These are phyloP conservation scores for Fistulina hepatica DNA, from an alignment of 1,284 basidiomycete genomes.

Conservation along the genomic window DNA sequence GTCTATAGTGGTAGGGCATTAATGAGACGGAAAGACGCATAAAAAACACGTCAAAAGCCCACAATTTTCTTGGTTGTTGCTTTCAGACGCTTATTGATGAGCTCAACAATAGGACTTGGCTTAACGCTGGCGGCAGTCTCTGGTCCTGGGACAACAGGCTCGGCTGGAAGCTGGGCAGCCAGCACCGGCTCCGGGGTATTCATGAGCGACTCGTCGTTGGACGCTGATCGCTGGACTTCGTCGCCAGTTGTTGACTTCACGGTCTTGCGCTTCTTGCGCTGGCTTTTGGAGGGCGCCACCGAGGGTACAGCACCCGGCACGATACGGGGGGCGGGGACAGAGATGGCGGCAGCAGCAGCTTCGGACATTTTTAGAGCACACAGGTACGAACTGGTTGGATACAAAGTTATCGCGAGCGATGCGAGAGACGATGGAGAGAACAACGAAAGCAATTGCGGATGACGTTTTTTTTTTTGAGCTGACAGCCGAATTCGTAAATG, in stretches of 20 bases:
- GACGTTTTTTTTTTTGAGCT: too few relatives aligned
- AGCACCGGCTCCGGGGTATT: conserved; percentile 33
- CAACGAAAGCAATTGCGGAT: too few relatives aligned
- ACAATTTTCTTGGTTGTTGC: conserved; percentile 77
- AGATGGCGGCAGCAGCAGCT: conserved; percentile 10
- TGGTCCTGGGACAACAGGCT: conserved; percentile 34
- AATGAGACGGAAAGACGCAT: conserved; percentile 4
- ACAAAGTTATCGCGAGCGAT: too few relatives aligned
- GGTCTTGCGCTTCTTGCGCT: conserved; percentile 61
- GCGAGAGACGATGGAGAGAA: too few relatives aligned
- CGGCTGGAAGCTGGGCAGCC: conserved; percentile 31
- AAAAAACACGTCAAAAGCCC: conserved; percentile 24
- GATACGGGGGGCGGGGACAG: conserved; percentile 38
- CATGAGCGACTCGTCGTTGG: conserved; percentile 11
- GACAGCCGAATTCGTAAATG: too few relatives aligned
- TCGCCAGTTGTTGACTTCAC: too few relatives aligned
- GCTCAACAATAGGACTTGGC: conserved; percentile 60
- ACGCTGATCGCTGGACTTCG: conserved; percentile 31
- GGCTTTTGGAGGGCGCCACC: conserved; percentile 41
- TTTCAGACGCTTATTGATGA: conserved; percentile 68
- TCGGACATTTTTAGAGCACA: conserved; percentile 35
- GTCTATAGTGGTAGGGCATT: conserved; percentile 33
- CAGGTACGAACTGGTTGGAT: too few relatives aligned
- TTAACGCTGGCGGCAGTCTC: conserved; percentile 33
- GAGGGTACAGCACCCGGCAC: conserved; percentile 68